Evolutionary conservation across 2,329 filamentous ascomycete species (phyloP).

Genomic region (Elsinoe perseae): DNA sequence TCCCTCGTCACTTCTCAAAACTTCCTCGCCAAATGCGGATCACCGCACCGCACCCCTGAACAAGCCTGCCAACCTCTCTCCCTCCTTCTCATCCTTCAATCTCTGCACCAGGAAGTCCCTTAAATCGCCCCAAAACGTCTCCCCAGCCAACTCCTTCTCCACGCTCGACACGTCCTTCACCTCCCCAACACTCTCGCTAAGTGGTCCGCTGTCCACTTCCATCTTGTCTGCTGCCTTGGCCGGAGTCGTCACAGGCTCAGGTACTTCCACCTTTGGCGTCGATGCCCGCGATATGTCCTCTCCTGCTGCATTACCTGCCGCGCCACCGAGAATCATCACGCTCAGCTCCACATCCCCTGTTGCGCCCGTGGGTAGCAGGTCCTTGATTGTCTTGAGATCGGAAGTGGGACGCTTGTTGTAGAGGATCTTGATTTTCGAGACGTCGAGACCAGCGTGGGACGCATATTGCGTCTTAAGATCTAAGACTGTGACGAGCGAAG

Average conservation of each 20-base stretch:
- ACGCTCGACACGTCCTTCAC: slow-evolving; percentile 41
- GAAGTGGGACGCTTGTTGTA: slow-evolving; percentile 77
- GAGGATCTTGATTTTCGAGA: slow-evolving; percentile 79
- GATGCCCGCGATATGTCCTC: slow-evolving; percentile 29
- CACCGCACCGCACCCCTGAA: slow-evolving; percentile 55
- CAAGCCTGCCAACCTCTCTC: slow-evolving; percentile 54
- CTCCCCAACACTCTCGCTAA: slow-evolving; percentile 28
- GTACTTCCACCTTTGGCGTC: slow-evolving; percentile 38
- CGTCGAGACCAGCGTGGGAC: slow-evolving; percentile 52
- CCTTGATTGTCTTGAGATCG: slow-evolving; percentile 69
- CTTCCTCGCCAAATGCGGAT: not conserved
- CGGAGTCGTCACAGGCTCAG: slow-evolving; percentile 33
- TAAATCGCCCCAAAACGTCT: slow-evolving; percentile 81
- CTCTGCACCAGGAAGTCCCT: slow-evolving; percentile 72
- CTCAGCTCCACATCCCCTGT: slow-evolving; percentile 58
- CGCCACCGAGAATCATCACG: slow-evolving; percentile 75
- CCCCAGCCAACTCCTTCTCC: slow-evolving; percentile 54
- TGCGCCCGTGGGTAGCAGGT: slow-evolving; percentile 48
- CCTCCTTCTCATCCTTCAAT: slow-evolving; percentile 60
- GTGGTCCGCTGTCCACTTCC: slow-evolving; percentile 27
- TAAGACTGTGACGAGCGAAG: slow-evolving; percentile 57
- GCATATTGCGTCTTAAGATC: slow-evolving; percentile 68
- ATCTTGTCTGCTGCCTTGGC: slow-evolving; percentile 24
- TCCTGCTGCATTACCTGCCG: slow-evolving; percentile 17
- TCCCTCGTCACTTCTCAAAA: not conserved